Percentiles rank a stretch among this genome's conserved stretches.
Evolutionary conservation across 768 basidiomycete species (phyloP).

Genomic region (Nidularia sp.): DNA sequence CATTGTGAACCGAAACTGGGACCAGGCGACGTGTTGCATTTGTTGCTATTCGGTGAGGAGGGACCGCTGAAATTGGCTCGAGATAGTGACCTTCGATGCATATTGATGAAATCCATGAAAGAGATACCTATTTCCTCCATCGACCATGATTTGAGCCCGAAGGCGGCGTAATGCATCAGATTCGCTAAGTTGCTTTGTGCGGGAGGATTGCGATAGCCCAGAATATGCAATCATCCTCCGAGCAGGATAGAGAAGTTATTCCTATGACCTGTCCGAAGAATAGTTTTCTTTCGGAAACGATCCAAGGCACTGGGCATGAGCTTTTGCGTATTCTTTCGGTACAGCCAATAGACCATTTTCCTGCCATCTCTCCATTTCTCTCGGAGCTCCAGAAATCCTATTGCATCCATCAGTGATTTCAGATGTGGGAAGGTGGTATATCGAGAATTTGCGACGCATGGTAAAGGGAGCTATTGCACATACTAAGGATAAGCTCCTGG

Average conservation of each 20-base stretch:
- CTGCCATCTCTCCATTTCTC: slow-evolving; percentile 63
- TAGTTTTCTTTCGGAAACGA: slow-evolving; percentile 41
- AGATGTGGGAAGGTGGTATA: slow-evolving; percentile 68
- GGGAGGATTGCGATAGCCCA: too few species aligned
- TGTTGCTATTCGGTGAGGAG: too few species aligned
- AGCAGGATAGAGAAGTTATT: slow-evolving; percentile 73
- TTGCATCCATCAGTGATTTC: slow-evolving; percentile 44
- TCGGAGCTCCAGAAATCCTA: slow-evolving; percentile 63
- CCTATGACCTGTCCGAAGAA: slow-evolving; percentile 56
- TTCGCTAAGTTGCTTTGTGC: too few species aligned
- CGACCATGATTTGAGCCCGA: too few species aligned
- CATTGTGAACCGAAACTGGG: too few species aligned
- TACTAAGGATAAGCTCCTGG: neutral
- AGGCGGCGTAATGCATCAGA: too few species aligned
- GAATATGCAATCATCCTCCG: neutral
- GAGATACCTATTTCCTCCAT: too few species aligned
- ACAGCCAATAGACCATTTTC: slow-evolving; percentile 89
- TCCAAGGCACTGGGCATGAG: neutral
- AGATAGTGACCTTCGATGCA: too few species aligned
- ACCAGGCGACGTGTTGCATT: too few species aligned
- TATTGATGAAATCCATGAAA: too few species aligned
- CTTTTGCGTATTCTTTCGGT: slow-evolving; percentile 34
- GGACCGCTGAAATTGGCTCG: too few species aligned
- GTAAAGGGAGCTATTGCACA: slow-evolving; percentile 65
- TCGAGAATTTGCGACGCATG: slow-evolving; percentile 84